A percentile compares a stretch with the other conserved stretches of the same genome.
phyloP scores from a whole-genome alignment of 495 filamentous ascomycete genomes.

The Ramalina peruviana region DNA sequence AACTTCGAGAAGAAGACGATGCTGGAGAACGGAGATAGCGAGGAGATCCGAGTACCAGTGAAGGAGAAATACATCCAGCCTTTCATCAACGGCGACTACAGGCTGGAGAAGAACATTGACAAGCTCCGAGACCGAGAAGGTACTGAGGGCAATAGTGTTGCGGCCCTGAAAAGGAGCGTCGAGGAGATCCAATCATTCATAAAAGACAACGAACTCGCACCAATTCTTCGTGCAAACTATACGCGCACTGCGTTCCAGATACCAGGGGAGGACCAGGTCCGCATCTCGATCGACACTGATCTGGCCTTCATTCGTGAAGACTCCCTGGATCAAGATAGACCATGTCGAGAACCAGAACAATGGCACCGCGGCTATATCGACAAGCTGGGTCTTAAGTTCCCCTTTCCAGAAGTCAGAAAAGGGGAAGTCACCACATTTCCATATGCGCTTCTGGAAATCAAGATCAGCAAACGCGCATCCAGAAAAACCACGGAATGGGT shows the following conservation, averaged over 20 bases:
- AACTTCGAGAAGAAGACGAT: conserved; percentile 81
- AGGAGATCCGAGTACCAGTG: conserved; percentile 64
- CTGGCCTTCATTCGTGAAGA: conserved; percentile 91
- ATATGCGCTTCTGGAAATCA: conserved; percentile 84
- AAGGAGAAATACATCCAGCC: conserved; percentile 89
- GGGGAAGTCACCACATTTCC: conserved; percentile 90
- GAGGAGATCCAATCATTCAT: conserved; percentile 70
- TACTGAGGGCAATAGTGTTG: conserved; percentile 43
- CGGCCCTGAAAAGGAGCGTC: conserved; percentile 57
- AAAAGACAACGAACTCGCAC: conserved; percentile 61
- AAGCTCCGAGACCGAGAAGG: conserved; percentile 62
- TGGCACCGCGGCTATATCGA: conserved; percentile 94
- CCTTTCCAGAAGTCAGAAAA: conserved; percentile 70
- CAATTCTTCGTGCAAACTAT: conserved; percentile 83
- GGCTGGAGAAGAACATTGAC: conserved; percentile 77
- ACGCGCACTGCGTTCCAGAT: conserved; percentile 94
- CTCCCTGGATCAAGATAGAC: conserved; percentile 63
- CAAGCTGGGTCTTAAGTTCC: conserved; percentile 64
- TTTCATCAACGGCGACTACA: conserved; percentile 77
- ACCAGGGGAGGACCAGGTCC: conserved; percentile 76
- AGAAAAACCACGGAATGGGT: conserved; percentile 73
- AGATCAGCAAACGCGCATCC: conserved; percentile 54
- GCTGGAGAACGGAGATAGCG: conserved; percentile 50
- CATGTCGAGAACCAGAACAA: conserved; percentile 71
- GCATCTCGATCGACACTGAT: conserved; percentile 85